Conservation (phyloP, 352 stramenopile species). For the Pythium pyrilobum region DNA sequence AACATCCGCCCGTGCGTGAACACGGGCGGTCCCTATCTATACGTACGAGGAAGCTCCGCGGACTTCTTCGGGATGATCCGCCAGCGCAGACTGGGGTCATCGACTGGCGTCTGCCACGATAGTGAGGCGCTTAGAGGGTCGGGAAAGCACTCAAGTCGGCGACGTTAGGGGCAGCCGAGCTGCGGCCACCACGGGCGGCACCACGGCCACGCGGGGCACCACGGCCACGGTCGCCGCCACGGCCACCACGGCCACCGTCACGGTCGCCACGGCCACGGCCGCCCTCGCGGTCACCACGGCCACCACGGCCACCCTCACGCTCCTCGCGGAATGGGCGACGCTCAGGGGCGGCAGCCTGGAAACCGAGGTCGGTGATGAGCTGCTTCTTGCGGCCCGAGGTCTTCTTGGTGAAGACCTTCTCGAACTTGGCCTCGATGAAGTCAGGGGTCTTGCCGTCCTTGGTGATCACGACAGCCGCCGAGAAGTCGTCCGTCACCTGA, state of each 20-base stretch:
- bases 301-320: constrained; percentile 41
- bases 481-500: constrained; percentile 90
- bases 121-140: constrained; percentile 56
- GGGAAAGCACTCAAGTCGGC: constrained; percentile 83
- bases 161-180: constrained; percentile 53
- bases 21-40: constrained; percentile 50
- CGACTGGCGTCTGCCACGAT: constrained; percentile 22
- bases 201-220: constrained; percentile 8
- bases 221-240: not conserved
- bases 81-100: constrained; percentile 35
- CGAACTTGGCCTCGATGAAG: constrained; percentile 83
- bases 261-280: constrained; percentile 39
- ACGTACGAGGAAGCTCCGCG: constrained; percentile 35
- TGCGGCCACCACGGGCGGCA: constrained; percentile 40
- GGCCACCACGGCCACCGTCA: constrained; percentile 18
- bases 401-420: constrained; percentile 96
- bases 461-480: constrained; percentile 57
- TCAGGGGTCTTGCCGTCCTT: constrained; percentile 87
- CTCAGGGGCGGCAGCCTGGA: constrained; percentile 65
- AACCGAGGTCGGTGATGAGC: constrained; percentile 84
- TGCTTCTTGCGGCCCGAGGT: constrained; percentile 93
- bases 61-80: constrained; percentile 27
- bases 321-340: constrained; percentile 57
- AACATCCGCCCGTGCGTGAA: constrained; percentile 32
- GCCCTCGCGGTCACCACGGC: constrained; percentile 34